phyloP scores from a whole-genome alignment of 768 basidiomycete genomes.

The Cantharellus anzutake region DNA sequence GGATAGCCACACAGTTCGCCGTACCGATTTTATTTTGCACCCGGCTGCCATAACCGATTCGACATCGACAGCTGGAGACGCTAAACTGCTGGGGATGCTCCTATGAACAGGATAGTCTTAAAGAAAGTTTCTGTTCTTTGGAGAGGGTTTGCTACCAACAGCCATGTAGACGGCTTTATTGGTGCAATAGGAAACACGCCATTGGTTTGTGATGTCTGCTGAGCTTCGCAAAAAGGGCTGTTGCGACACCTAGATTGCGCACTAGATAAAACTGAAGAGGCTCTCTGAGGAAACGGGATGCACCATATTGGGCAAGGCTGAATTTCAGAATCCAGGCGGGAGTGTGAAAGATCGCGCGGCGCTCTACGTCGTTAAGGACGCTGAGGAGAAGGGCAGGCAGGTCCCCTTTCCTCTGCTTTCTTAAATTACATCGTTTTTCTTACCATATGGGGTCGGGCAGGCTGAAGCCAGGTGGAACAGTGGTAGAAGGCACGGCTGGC shows the following conservation, averaged over 20 bases:
- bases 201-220: slow-evolving; percentile 32
- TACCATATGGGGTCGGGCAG: slow-evolving; percentile 19
- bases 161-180: slow-evolving; percentile 50
- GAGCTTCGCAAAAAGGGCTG: neutral
- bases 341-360: slow-evolving; percentile 97
- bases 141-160: neutral
- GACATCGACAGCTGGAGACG: too few relatives aligned
- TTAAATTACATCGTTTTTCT: neutral
- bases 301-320: slow-evolving; percentile 85
- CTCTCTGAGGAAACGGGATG: slow-evolving; percentile 72
- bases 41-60: too few relatives aligned
- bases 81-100: too few relatives aligned
- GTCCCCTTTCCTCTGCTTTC: slow-evolving; percentile 15
- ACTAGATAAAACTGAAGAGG: slow-evolving; percentile 61
- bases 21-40: too few relatives aligned
- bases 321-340: slow-evolving; percentile 96
- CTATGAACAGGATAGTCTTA: neutral
- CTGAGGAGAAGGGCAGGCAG: slow-evolving; percentile 66
- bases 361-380: slow-evolving; percentile 67
- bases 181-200: slow-evolving; percentile 90
- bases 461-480: slow-evolving; percentile 81
- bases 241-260: slow-evolving; percentile 3
- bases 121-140: neutral
- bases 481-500: slow-evolving; percentile 95
- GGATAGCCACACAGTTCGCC: too few relatives aligned